Percentiles rank a stretch among this genome's conserved stretches.
phyloP scores from a whole-genome alignment of 257 asterid species.

The Ophiorrhiza pumila region DNA sequence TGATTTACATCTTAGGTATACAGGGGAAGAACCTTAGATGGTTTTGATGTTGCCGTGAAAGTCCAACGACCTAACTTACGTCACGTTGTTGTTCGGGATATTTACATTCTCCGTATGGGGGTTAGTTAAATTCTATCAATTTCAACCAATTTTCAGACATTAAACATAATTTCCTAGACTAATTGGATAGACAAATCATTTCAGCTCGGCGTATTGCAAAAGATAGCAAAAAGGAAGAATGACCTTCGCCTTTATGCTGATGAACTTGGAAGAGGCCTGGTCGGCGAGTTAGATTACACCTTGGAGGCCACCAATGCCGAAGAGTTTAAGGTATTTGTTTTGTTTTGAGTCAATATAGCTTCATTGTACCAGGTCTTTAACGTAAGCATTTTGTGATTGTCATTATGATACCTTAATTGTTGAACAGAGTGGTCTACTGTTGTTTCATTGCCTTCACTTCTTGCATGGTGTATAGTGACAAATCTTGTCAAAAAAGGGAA shows the following conservation, averaged over 20 bases:
- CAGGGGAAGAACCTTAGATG: conserved; percentile 73
- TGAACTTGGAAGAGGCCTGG: conserved; percentile 94
- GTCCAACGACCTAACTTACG: conserved; percentile 92
- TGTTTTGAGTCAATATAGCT: conserved; percentile 6
- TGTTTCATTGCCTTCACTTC: background rate
- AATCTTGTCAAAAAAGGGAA: conserved; percentile 1
- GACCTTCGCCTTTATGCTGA: conserved; percentile 90
- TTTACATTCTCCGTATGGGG: conserved; percentile 89
- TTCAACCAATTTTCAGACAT: conserved; percentile 10
- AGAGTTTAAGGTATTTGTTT: conserved; percentile 62
- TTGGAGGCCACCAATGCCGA: conserved; percentile 87
- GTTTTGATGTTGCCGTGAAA: conserved; percentile 87
- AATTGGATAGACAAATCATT: conserved; percentile 26
- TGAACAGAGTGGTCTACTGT: background rate
- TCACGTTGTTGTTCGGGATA: conserved; percentile 79
- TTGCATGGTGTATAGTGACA: background rate
- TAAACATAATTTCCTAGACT: conserved; percentile 26
- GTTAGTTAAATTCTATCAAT: conserved; percentile 44
- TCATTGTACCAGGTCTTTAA: background rate
- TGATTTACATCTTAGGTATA: conserved; percentile 55
- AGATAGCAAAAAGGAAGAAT: conserved; percentile 74
- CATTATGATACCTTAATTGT: background rate
- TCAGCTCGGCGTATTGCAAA: conserved; percentile 86
- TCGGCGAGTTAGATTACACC: conserved; percentile 93
- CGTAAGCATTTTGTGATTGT: background rate